phyloP scores from a whole-genome alignment of 768 basidiomycete genomes.

The Clathrus columnatus region DNA sequence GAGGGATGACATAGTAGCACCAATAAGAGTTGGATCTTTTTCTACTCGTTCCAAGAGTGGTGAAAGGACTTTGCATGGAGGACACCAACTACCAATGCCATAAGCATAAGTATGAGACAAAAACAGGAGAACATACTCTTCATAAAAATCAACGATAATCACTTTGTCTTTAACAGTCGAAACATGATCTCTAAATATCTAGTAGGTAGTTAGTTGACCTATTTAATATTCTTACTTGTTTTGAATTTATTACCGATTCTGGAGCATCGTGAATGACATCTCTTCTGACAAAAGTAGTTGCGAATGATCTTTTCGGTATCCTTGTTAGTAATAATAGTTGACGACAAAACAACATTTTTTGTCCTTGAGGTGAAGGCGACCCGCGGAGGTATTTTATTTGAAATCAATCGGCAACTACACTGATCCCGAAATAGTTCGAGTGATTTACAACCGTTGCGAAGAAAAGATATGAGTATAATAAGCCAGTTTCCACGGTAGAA shows the following conservation, averaged over 20 bases:
- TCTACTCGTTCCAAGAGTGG: conserved; percentile 61
- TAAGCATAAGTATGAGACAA: conserved; percentile 2
- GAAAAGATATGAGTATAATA: not conserved
- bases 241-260: not conserved
- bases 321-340: too few relatives aligned
- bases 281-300: not conserved
- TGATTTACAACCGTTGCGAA: not conserved
- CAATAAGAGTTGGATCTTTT: conserved; percentile 27
- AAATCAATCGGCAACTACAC: too few relatives aligned
- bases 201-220: not conserved
- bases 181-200: conserved; percentile 5
- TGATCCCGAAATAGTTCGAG: too few relatives aligned
- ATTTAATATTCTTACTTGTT: too few relatives aligned
- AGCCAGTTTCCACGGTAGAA: not conserved
- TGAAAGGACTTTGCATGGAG: conserved; percentile 64
- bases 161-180: conserved; percentile 26
- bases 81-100: conserved; percentile 54
- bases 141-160: conserved; percentile 72
- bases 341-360: too few relatives aligned
- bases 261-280: not conserved
- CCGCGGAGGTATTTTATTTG: too few relatives aligned
- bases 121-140: conserved; percentile 45
- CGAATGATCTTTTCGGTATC: not conserved
- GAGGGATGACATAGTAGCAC: conserved; percentile 25
- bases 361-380: too few relatives aligned